These are phyloP conservation scores for Euptelea pleiosperma DNA, from an alignment of 164 flowering plant genomes.

Conservation along the genomic window DNA sequence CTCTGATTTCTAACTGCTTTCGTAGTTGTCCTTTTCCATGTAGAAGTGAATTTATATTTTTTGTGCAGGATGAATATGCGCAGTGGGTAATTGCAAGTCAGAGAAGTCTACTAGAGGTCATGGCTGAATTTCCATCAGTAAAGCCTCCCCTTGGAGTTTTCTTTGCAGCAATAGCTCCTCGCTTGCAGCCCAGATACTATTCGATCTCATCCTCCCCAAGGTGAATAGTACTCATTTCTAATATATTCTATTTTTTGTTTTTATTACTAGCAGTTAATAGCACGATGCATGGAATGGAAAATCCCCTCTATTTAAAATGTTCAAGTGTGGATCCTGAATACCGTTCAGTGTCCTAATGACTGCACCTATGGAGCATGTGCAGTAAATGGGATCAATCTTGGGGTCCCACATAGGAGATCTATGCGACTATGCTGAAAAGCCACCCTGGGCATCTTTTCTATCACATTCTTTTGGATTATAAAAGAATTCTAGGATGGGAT, in stretches of 20 bases:
- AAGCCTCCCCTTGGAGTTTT: constrained; percentile 96
- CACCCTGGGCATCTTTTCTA: too few species aligned
- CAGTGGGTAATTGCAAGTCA: constrained; percentile 85
- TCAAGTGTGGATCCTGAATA: too few species aligned
- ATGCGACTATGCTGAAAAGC: too few species aligned
- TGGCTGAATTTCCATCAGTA: constrained; percentile 94
- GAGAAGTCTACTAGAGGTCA: constrained; percentile 92
- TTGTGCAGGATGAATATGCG: constrained; percentile 87
- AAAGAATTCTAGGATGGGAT: too few species aligned
- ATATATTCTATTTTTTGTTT: background rate
- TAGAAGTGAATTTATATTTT: background rate
- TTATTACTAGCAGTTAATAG: too few species aligned
- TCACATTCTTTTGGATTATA: too few species aligned
- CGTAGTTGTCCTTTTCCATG: background rate
- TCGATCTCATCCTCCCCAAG: constrained; percentile 97
- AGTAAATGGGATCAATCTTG: too few species aligned
- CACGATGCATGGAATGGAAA: too few species aligned
- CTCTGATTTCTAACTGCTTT: constrained; percentile 1
- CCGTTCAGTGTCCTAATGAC: too few species aligned
- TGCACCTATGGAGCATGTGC: too few species aligned
- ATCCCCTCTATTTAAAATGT: too few species aligned
- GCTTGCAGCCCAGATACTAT: constrained; percentile 96
- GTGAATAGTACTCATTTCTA: constrained; percentile 33
- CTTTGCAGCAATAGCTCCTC: constrained; percentile 93
- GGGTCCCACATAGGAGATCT: too few species aligned